Base-by-base conservation (phyloP, 352 stramenopile species). In the Pythium scleroteichum region DNA sequence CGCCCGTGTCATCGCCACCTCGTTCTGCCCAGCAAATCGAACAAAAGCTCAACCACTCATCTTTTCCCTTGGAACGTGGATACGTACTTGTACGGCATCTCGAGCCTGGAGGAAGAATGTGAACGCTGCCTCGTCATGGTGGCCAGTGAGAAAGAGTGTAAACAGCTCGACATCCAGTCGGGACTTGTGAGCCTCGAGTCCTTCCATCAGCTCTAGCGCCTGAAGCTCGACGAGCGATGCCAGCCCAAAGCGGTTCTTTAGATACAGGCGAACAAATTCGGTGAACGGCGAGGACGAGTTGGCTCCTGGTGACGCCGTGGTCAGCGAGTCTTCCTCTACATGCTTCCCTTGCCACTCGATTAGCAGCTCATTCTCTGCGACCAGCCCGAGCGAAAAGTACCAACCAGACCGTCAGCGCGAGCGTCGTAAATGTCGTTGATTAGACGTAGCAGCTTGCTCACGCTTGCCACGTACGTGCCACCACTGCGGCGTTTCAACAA, bases 391-490 rank as follows among this genome's bases (percentile, higher is more conserved):
- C 0, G 7, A 14, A 57, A 1, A 3, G 9, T 32, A 46, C 47
- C 6, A n/a, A 62, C 60, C 50, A 9, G 68, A 3, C 75, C 78
- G 35, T 75, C 69, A 0, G 38, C n/a, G 0, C 68, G 69, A 22
- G 79, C 72, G 59, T 92, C 80, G 55, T 90, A 92, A 32, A 92
- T 82, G 17, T 92, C 80, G 46, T 84, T 85, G 24, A 92, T 75
- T 1, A 85, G 74, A 23, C 71, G 68, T 17, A 81, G 59, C 5
- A 86, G 62, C 27, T 77, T 75, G 47, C 59, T 75, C 47, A 85
- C 59, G 24, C 41, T 73, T 5, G 44, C 60, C 13, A 53, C 32
- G 24, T 64, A 68, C 0, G 48, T 68, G 3, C 44, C 45, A 29
- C 50, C 44, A 22, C 42, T 48, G 14, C 19, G 35, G 22, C 54